Conservation (phyloP, 164 flowering plant species). For the Chloranthus sessilifolius region DNA sequence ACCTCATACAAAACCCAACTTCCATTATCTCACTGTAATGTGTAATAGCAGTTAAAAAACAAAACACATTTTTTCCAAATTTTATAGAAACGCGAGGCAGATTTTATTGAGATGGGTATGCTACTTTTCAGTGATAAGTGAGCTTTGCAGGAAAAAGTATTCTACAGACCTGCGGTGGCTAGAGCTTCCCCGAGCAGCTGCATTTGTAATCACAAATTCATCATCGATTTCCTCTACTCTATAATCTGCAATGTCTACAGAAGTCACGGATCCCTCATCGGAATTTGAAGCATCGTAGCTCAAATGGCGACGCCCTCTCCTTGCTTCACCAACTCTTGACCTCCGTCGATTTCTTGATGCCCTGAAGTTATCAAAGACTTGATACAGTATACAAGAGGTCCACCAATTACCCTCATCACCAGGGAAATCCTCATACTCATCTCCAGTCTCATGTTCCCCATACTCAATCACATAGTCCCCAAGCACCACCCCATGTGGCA, state of each 20-base stretch:
- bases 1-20: background rate
- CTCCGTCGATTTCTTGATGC: constrained; percentile 81
- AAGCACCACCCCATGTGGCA: constrained; percentile 85
- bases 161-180: constrained; percentile 59
- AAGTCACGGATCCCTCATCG: constrained; percentile 82
- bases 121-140: background rate
- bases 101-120: background rate
- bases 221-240: constrained; percentile 65
- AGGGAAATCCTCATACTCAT: constrained; percentile 83
- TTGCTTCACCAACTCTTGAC: constrained; percentile 47
- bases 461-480: constrained; percentile 98
- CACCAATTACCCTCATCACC: constrained; percentile 91
- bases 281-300: constrained; percentile 70
- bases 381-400: constrained; percentile 90
- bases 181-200: constrained; percentile 39
- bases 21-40: background rate
- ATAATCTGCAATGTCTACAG: constrained; percentile 57
- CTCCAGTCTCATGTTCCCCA: constrained; percentile 73
- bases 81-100: background rate
- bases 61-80: background rate
- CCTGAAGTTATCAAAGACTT: constrained; percentile 83
- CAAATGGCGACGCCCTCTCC: constrained; percentile 59
- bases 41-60: background rate
- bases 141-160: background rate
- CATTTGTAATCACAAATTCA: constrained; percentile 44